Conservation (phyloP, 2,329 filamentous ascomycete species). For the Dothiorella sarmentorum region DNA sequence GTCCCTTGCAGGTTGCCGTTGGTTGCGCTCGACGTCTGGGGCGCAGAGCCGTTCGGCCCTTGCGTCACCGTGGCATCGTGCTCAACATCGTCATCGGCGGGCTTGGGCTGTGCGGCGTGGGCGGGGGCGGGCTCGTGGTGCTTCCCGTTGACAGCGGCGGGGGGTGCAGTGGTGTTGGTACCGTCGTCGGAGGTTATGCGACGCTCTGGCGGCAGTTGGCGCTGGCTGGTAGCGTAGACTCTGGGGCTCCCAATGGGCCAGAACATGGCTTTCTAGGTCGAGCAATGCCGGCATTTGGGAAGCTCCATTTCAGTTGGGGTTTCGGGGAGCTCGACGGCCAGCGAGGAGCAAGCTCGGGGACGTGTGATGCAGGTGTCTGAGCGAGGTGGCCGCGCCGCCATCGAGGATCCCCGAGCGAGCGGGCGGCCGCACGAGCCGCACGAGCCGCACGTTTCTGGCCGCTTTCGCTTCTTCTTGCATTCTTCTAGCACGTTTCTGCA, state of each 20-base stretch:
- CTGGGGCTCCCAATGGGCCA: conserved; percentile 84
- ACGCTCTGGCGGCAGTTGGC: conserved; percentile 51
- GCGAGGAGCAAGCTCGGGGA: conserved; percentile 15
- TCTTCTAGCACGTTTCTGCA: neutral
- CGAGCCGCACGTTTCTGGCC: neutral
- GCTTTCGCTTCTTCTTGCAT: neutral
- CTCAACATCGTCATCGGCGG: conserved; percentile 13
- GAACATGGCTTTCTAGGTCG: conserved; percentile 53
- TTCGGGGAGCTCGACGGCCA: conserved; percentile 10
- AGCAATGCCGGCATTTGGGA: conserved; percentile 21
- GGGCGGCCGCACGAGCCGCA: too few relatives aligned
- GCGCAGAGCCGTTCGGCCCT: conserved; percentile 16
- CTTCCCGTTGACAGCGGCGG: conserved; percentile 60
- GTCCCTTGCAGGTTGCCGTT: conserved; percentile 19
- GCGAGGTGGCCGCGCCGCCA: conserved; percentile 9
- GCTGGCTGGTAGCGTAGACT: conserved; percentile 75
- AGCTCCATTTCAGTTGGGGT: conserved; percentile 21
- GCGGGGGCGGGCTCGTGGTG: conserved; percentile 23
- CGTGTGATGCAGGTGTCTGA: conserved; percentile 3
- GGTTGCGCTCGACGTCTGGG: conserved; percentile 5
- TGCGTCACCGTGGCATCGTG: conserved; percentile 14
- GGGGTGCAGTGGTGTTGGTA: conserved; percentile 48
- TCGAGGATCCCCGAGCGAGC: conserved; percentile 2
- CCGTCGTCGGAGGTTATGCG: conserved; percentile 62
- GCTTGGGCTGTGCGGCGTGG: conserved; percentile 18